Evolutionary conservation across 495 filamentous ascomycete species (phyloP), one percentile per base, ranked within the genome.

Genomic region (Neurospora sp.): DNA sequence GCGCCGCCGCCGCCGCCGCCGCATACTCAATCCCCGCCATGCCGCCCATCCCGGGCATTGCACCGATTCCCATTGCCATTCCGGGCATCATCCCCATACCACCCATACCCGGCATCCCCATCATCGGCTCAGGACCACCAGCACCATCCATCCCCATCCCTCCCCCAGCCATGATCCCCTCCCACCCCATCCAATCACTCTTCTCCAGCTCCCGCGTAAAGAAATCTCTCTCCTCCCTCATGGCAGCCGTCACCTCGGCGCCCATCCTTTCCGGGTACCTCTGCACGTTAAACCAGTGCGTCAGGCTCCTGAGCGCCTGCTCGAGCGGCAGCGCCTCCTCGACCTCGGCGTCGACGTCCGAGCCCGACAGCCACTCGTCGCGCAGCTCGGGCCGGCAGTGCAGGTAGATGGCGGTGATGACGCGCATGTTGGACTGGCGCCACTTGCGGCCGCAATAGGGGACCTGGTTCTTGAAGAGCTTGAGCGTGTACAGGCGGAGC

Each of bases 361-460:
- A 90, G 10, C 96, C 96, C 0, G 92, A 91, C 0, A 99, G 84
- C 96, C 96, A 99, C 78, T 98, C 96, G 75, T 99, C 96, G 3
- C 96, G 87, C 27, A 99, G 87, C 79, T 98, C 94, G 0, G 95
- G 95, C 3, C 92, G 87, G 79, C 94, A 97, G 82, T 97, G 93
- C 40, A 99, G 84, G 77, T 97, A 99, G 3, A 98, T 92, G 22
- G 94, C 94, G 0, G 96, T 99, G 79, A 99, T 99, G 75, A 98
- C 94, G 70, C 94, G 91, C 96, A 99, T 99, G 80, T 99, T 98
- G 71, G 90, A 89, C 84, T 99, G 96, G 20, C 96, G 90, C 96
- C 96, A 99, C 83, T 99, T 99, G 16, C 96, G 90, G 22, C 96
- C 95, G 81, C 96, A 98, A 83, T 96, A 99, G 16, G 96, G 96